Conservation (phyloP, 352 stramenopile genomes). For the Vaucheria bursata region DNA sequence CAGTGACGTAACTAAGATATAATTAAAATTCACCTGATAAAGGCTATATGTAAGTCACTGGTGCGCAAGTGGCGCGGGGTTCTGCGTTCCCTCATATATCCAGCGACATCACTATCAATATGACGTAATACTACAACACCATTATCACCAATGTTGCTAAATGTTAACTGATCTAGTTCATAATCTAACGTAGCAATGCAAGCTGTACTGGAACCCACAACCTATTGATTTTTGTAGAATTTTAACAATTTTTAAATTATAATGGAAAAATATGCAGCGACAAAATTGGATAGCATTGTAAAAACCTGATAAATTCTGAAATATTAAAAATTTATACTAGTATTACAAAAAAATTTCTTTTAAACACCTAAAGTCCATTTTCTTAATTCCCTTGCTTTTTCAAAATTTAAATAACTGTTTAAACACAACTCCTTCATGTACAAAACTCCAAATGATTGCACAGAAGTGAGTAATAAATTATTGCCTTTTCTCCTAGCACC, state of each 20-base stretch:
- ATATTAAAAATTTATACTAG: not conserved
- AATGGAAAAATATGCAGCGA: constrained; percentile 12
- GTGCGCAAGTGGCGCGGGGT: constrained; percentile 54
- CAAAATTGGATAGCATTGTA: not conserved
- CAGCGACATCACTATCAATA: constrained; percentile 64
- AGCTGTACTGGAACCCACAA: constrained; percentile 80
- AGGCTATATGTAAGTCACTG: constrained; percentile 64
- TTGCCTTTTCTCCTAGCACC: constrained; percentile 69
- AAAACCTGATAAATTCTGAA: not conserved
- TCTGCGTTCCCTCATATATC: constrained; percentile 55
- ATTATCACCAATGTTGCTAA: constrained; percentile 83
- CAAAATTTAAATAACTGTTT: too few relatives aligned
- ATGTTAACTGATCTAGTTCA: constrained; percentile 77
- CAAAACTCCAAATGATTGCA: too few relatives aligned
- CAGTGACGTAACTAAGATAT: too few relatives aligned
- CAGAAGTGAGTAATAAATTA: too few relatives aligned
- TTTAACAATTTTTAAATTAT: too few relatives aligned
- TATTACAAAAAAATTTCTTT: too few relatives aligned
- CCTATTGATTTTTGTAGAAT: too few relatives aligned
- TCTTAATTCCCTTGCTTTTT: too few relatives aligned
- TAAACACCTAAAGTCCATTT: too few relatives aligned
- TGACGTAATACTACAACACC: constrained; percentile 68
- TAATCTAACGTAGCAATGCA: constrained; percentile 82
- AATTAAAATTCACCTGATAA: constrained; percentile 68
- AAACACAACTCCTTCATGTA: too few relatives aligned